Conservation (phyloP, 768 basidiomycete genomes). For the Coprinopsis strossmayeri region DNA sequence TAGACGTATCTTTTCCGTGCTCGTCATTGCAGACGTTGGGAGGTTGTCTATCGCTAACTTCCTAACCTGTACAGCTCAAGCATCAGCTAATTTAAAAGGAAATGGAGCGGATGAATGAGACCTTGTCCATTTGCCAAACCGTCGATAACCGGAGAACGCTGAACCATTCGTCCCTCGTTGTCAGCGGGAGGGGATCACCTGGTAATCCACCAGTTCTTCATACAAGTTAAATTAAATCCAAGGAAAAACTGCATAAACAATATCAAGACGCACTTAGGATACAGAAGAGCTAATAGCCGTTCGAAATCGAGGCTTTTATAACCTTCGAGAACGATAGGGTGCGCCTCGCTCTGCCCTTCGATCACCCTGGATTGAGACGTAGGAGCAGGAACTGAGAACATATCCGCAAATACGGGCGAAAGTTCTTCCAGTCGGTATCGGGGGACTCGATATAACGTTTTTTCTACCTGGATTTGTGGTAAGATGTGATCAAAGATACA, state of each 20-base stretch:
- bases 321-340: conserved; percentile 2
- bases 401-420: background rate
- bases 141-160: background rate
- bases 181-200: background rate
- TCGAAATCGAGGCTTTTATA: background rate
- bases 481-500: background rate
- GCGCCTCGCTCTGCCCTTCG: background rate
- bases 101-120: background rate
- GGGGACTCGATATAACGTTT: background rate
- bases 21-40: background rate
- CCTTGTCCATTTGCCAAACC: conserved; percentile 1
- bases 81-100: background rate
- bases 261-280: background rate
- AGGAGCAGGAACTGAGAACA: background rate
- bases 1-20: background rate
- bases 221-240: background rate
- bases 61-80: background rate
- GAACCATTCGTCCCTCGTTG: conserved; percentile 2
- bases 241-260: background rate
- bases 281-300: background rate
- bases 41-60: background rate
- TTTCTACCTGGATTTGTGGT: background rate
- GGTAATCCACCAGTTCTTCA: background rate
- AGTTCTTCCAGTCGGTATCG: background rate
- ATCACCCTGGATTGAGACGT: too few species aligned